Base-by-base conservation (phyloP, 768 basidiomycete genomes). In the Kwoniella newhampshirensis region DNA sequence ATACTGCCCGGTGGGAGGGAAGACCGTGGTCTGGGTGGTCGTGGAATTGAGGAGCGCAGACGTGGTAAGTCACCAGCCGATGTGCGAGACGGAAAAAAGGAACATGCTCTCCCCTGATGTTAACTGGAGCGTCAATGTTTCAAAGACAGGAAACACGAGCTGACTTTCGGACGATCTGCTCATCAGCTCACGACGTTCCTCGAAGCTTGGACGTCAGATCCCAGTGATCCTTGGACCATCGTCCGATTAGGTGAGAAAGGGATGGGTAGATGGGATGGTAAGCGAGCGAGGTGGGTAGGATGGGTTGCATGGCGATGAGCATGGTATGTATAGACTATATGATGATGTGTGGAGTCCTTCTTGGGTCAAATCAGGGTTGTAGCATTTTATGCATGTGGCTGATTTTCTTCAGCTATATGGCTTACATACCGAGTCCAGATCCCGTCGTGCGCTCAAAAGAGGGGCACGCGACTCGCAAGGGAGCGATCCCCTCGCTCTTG, bases 11-110 rank as follows among this genome's bases (percentile, higher is more conserved):
- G 35, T 12, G 23, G 66, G 62, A 18, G 57, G 62, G 4, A 54
- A 47, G 35, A 67, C 71, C 15, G 51, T 68, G 3, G 73, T 70
- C 8, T 68, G 64, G 67, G 68, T 74, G 15, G 67, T 76, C 2
- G 68, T 68, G 11, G 75, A 76, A 49, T 58, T 76, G n/a, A 54
- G 75, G 15, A 68, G 66, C 20, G 30, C 68, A 3, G 75, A 74
- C 36, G 73, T 74, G 27, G 73, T 76, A 40, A 63, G 72, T n/a
- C 15, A 26, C 15, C 12, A 17, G 21, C 18, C 11, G 32, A 6
- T n/a, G n/a, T n/a, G n/a, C n/a, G n/a, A n/a, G 36, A 11, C n/a
- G 9, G 9, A 37, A 9, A n/a, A 37, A n/a, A 37, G 9, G 36
- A 37, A n/a, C 36, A n/a, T n/a, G n/a, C n/a, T n/a, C n/a, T n/a